Evolutionary conservation across 768 basidiomycete species (phyloP), one percentile per base, ranked within the genome.

Genomic region (Mycena galericulata): DNA sequence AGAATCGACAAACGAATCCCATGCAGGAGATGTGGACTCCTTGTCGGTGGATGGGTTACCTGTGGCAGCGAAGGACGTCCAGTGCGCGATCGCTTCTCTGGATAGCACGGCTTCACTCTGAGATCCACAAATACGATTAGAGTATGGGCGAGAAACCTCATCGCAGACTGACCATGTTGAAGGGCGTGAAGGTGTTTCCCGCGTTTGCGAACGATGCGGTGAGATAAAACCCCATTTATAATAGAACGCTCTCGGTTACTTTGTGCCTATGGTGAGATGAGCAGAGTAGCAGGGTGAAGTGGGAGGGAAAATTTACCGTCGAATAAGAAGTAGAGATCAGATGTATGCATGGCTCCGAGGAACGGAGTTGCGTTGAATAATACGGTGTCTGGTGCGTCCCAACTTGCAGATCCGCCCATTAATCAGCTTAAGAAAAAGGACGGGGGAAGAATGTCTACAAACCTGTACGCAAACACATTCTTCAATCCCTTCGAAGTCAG

Each of bases 361-460:
- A 75, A 85, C 0, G 83, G 82, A 27, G 65, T 75, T 15, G 71
- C 71, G 41, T 81, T 77, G 60, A 74, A 82, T 9, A 82, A 29
- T 2, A 84, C 81, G 4, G 83, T 76, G 67, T 84, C 79, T n/a
- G 84, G 81, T 18, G 83, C 80, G 71, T 85, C 80, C 81, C 83
- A 85, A 30, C 84, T 84, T 27, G 9, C 27, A 22, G 24, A 10
- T 1, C 41, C 3, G 11, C 27, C 29, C n/a, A 32, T 12, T 30
- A 30, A 15, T 5, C 20, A 29, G 32, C 10, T 29, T 6, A 18
- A 53, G 40, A n/a, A 59, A 29, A n/a, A 17, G 32, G n/a, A 27
- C 14, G 34, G 8, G 14, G 8, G 8, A 14, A 7, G 34, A 7
- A 36, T 36, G 6, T 20, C 24, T 9, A 14, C 74, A 53, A 32